phyloP scores from a whole-genome alignment of 345 rosid genomes.

The Psidium friedrichsthalianum region DNA sequence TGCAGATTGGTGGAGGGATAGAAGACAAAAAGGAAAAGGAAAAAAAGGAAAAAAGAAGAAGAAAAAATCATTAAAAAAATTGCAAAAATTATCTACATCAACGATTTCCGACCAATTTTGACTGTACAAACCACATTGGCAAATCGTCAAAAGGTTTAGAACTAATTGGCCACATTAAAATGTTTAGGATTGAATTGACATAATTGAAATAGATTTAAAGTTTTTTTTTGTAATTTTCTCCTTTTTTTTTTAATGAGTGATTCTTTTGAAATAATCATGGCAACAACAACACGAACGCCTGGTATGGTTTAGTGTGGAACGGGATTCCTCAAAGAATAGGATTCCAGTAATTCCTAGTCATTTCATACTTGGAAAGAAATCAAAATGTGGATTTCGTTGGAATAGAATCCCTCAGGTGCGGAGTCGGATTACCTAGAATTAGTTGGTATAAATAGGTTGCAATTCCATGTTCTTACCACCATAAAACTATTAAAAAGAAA shows the following conservation, averaged over 20 bases:
- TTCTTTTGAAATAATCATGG: background rate
- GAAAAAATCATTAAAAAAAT: no score
- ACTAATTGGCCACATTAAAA: no score
- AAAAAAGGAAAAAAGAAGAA: no score
- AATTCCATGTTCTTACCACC: background rate
- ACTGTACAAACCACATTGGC: no score
- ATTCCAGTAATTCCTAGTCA: background rate
- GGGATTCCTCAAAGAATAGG: background rate
- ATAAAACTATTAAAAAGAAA: background rate
- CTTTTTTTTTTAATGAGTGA: background rate
- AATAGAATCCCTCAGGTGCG: background rate
- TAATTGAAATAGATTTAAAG: no score
- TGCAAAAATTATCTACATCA: no score
- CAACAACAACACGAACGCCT: background rate
- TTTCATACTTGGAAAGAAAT: background rate
- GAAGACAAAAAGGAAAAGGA: no score
- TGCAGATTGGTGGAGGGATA: no score
- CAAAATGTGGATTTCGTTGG: background rate
- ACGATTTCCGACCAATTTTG: no score
- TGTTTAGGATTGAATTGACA: no score
- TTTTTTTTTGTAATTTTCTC: no score
- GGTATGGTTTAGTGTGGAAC: background rate
- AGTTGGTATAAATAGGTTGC: background rate
- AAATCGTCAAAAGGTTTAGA: no score
- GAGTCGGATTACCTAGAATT: background rate